Conservation (phyloP, 2,329 filamentous ascomycete genomes). For the Geosmithia flava region DNA sequence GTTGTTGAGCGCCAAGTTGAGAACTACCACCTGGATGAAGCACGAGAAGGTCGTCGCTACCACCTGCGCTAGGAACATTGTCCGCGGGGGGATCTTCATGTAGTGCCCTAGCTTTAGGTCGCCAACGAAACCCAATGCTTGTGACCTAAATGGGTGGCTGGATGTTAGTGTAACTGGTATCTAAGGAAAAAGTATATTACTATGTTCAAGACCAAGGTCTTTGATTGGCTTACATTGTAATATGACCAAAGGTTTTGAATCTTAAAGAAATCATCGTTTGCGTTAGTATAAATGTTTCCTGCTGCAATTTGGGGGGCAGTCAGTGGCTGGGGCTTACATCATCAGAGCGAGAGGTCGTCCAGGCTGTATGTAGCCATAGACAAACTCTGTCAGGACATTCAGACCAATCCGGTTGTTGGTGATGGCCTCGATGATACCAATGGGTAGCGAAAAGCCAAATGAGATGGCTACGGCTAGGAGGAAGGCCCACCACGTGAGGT, state of each 20-base stretch:
- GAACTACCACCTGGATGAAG: conserved; percentile 51
- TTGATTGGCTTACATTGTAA: conserved; percentile 39
- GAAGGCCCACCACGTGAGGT: conserved; percentile 62
- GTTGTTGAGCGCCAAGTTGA: conserved; percentile 46
- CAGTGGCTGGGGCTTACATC: conserved; percentile 35
- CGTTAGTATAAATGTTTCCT: not conserved
- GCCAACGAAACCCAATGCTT: conserved; percentile 50
- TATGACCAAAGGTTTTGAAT: conserved; percentile 52
- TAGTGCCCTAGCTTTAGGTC: conserved; percentile 64
- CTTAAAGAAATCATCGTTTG: too few species aligned
- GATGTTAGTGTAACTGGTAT: too few species aligned
- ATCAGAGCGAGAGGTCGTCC: conserved; percentile 61
- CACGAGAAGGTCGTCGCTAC: conserved; percentile 54
- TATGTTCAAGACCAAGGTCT: too few species aligned
- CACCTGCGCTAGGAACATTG: conserved; percentile 55
- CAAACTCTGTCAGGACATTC: conserved; percentile 64
- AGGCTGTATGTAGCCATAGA: conserved; percentile 65
- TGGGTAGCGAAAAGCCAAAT: conserved; percentile 50
- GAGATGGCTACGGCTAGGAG: conserved; percentile 53
- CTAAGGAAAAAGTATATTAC: too few species aligned
- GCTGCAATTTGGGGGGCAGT: not conserved
- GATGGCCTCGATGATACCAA: conserved; percentile 57
- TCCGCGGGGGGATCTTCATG: conserved; percentile 57
- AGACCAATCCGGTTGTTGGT: conserved; percentile 61
- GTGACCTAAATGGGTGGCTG: too few species aligned